These are phyloP conservation scores for Aquilaria yunnanensis DNA, from an alignment of 345 rosid genomes.

Conservation along the genomic window DNA sequence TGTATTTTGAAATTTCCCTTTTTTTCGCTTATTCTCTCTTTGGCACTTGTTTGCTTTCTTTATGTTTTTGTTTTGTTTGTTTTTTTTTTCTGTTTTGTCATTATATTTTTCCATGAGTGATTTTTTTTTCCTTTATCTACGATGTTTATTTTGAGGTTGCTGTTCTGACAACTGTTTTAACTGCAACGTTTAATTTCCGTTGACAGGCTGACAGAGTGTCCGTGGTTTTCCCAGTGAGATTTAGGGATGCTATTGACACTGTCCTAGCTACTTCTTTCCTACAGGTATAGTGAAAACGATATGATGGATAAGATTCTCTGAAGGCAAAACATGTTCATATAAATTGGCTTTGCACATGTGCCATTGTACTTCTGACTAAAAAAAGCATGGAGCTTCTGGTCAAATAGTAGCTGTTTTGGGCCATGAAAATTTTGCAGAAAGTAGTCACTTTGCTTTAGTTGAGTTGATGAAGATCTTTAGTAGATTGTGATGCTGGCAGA, in stretches of 20 bases:
- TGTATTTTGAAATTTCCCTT: background rate
- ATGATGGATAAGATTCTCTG: no score
- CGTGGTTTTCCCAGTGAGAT: constrained; percentile 92
- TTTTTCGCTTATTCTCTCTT: background rate
- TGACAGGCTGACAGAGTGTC: constrained; percentile 82
- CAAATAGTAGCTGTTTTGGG: no score
- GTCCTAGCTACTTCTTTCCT: constrained; percentile 86
- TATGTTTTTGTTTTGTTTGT: background rate
- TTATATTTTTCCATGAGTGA: background rate
- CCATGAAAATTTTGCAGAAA: no score
- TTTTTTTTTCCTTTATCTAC: background rate
- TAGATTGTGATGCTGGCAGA: no score
- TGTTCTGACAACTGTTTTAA: no score
- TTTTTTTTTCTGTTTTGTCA: background rate
- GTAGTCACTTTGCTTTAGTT: no score
- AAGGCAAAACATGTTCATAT: background rate
- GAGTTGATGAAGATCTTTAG: no score
- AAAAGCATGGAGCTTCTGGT: no score
- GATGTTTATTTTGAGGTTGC: background rate
- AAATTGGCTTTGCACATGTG: background rate
- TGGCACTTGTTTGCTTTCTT: background rate
- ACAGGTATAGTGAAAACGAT: constrained; percentile 43
- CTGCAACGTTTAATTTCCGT: background rate
- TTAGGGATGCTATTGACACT: constrained; percentile 73
- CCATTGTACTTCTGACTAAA: no score